phyloP scores from a whole-genome alignment of 1,284 basidiomycete species.

The Pulveroboletus sp. region DNA sequence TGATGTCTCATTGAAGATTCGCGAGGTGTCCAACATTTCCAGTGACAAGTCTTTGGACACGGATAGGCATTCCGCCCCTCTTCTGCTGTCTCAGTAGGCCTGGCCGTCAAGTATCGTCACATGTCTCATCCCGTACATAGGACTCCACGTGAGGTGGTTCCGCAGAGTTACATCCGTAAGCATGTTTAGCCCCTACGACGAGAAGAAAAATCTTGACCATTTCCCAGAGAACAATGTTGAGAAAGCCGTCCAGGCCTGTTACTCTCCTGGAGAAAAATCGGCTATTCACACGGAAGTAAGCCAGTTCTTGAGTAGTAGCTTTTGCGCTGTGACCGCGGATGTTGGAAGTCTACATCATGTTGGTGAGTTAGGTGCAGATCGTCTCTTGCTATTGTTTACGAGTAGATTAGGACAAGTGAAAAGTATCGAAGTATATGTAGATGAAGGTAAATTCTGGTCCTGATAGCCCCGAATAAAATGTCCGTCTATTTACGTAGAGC shows the following conservation, averaged over 20 bases:
- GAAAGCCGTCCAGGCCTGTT: conserved; percentile 77
- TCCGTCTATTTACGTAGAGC: not conserved
- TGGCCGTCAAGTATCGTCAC: not conserved
- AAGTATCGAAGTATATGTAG: not conserved
- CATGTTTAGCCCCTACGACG: no score
- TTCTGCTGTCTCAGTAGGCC: not conserved
- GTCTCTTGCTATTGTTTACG: not conserved
- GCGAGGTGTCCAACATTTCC: not conserved
- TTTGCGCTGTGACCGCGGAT: not conserved
- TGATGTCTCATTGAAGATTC: not conserved
- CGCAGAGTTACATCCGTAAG: conserved; percentile 62
- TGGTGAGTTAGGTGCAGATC: not conserved
- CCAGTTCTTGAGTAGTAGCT: not conserved
- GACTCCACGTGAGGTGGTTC: conserved; percentile 41
- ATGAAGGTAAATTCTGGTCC: not conserved
- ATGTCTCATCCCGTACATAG: not conserved
- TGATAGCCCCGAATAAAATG: not conserved
- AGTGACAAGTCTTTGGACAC: not conserved
- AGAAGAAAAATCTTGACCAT: no score
- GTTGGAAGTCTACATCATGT: not conserved
- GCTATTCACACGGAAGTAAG: not conserved
- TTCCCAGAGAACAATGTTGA: no score
- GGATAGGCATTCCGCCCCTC: not conserved
- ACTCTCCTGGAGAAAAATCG: not conserved
- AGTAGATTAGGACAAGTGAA: not conserved